Conservation (phyloP, 371 early-diverging fungal genomes). For the Lichtheimia corymbifera region DNA sequence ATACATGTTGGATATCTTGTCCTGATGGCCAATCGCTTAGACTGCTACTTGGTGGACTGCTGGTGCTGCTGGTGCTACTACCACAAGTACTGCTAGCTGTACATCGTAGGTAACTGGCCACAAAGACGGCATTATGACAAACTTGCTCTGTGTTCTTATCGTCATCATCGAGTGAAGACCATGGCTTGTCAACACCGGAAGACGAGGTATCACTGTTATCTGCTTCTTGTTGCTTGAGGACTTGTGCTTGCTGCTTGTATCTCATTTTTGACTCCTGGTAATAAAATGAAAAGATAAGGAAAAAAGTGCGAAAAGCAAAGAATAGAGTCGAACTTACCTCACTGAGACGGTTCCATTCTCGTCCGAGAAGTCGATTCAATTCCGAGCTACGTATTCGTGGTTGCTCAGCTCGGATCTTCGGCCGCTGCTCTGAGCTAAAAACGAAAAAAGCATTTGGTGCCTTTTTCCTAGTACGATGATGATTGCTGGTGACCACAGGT, state of each 20-base stretch:
- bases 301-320: background rate
- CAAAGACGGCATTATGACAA: too few relatives aligned
- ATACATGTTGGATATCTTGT: too few relatives aligned
- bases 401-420: conserved; percentile 1
- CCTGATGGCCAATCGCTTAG: too few relatives aligned
- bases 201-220: background rate
- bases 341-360: conserved; percentile 15
- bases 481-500: background rate
- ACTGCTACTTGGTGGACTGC: too few relatives aligned
- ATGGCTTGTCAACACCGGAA: background rate
- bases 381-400: conserved; percentile 13
- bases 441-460: conserved; percentile 12
- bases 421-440: conserved; percentile 11
- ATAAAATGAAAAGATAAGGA: background rate
- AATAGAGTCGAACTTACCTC: background rate
- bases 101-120: too few relatives aligned
- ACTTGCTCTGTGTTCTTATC: too few relatives aligned
- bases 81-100: too few relatives aligned
- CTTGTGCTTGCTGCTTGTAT: conserved; percentile 7
- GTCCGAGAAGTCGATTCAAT: conserved; percentile 10
- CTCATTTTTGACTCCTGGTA: conserved; percentile 3
- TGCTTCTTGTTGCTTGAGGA: conserved; percentile 6
- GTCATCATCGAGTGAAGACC: too few relatives aligned
- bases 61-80: too few relatives aligned
- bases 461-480: background rate